Percentiles rank a stretch among this genome's conserved stretches.
Evolutionary conservation across 192 early-diverging fungal genomes (phyloP).

Genomic region (Rhizophagus prolifer): DNA sequence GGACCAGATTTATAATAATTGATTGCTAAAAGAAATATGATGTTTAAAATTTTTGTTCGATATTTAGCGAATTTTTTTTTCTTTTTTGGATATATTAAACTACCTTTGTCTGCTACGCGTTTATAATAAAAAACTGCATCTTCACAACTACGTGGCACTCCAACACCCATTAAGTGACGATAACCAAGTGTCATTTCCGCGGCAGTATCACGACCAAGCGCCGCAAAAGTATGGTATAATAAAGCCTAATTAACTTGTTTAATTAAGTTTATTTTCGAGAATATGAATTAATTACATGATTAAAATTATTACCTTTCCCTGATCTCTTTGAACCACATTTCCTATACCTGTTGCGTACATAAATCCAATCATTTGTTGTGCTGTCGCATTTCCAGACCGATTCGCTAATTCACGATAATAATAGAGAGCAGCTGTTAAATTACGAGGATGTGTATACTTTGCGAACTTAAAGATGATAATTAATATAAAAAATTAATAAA

Average conservation of each 20-base stretch:
- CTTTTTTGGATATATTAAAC: too few relatives aligned
- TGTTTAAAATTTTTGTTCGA: not conserved
- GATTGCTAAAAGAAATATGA: conserved; percentile 50
- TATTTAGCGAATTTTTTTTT: not conserved
- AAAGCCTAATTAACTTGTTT: conserved; percentile 42
- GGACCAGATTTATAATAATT: conserved; percentile 70
- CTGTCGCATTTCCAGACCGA: conserved; percentile 72
- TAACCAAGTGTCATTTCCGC: conserved; percentile 87
- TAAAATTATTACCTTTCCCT: conserved; percentile 56
- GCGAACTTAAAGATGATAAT: not conserved
- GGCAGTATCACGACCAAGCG: conserved; percentile 65
- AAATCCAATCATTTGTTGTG: conserved; percentile 88
- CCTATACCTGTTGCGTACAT: conserved; percentile 91
- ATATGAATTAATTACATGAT: not conserved
- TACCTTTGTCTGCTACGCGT: conserved; percentile 76
- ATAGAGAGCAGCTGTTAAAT: conserved; percentile 59
- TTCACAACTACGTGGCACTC: conserved; percentile 72
- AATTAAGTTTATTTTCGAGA: not conserved
- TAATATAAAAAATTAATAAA: not conserved
- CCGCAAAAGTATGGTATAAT: conserved; percentile 81
- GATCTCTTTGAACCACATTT: conserved; percentile 57
- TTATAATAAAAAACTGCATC: conserved; percentile 79
- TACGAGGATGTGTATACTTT: conserved; percentile 35
- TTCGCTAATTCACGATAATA: conserved; percentile 65
- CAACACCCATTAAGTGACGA: conserved; percentile 79